Evolutionary conservation across 1,284 basidiomycete genomes (phyloP), one percentile per base, ranked within the genome.

Genomic region (Cryptococcus deneoformans): DNA sequence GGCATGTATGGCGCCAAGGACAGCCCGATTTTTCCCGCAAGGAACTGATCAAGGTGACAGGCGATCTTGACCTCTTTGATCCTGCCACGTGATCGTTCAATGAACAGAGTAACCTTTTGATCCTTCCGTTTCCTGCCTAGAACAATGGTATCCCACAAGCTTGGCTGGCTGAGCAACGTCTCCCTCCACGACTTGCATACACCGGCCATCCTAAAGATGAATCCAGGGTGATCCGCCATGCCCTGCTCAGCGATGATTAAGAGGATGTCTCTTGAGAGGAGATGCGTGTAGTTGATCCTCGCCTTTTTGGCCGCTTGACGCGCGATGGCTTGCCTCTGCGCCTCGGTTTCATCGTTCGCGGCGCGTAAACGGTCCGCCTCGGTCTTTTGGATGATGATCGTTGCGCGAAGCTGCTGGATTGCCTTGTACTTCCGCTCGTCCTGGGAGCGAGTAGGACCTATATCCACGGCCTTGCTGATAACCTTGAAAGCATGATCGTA

Each of bases 151-250:
- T 42, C 44, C 72, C 72, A 75, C 1, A 71, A 47, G 11, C 56
- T 52, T 0, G 47, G 39, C 20, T 64, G 62, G 14, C 42, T 36
- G 12, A 63, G 34, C 29, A 71, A 40, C 5, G 59, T 55, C 1
- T 40, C 38, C 34, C 72, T 62, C 73, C 73, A 75, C 8, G 52
- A 29, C 50, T 35, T 14, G 46, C 71, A 70, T 20, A 71, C 70
- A 5, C 61, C 62, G 1, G 61, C 59, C 67, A 75, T 70, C 43
- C 64, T 58, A n/a, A 65, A 36, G 1, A 50, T 53, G 24, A 69
- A 57, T 9, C 57, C 50, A 1, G 65, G 60, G 40, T 73, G 55
- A 6, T 53, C 39, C 3, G 46, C 56, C 50, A 62, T 44, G 0
- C 65, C 72, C 4, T 50, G 34, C 37, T 72, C 56, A 16, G 65